Conservation (phyloP, 192 early-diverging fungal genomes). For the Rhizophlyctis rosea region DNA sequence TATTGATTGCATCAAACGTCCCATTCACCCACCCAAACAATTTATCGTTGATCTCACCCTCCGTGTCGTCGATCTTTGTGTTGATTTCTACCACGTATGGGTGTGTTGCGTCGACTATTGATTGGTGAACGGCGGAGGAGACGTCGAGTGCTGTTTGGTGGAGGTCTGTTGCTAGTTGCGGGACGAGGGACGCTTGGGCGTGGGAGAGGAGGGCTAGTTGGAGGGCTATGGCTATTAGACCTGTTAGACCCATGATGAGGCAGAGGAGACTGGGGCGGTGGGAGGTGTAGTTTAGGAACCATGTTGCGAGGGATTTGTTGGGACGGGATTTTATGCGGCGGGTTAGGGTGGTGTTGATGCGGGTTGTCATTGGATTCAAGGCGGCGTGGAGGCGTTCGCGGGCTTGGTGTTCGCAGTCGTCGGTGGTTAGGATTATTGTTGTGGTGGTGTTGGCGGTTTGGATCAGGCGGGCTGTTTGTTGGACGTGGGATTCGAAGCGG, state of each 20-base stretch:
- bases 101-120: constrained; percentile 9
- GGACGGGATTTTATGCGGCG: constrained; percentile 18
- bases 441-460: constrained; percentile 2
- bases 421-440: background rate
- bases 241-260: constrained; percentile 14
- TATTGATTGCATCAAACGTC: constrained; percentile 37
- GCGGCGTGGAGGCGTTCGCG: background rate
- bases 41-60: constrained; percentile 7
- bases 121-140: background rate
- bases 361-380: background rate
- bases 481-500: constrained; percentile 12
- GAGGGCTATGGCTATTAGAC: constrained; percentile 7
- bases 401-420: background rate
- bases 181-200: background rate
- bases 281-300: constrained; percentile 26
- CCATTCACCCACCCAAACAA: constrained; percentile 29
- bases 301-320: background rate
- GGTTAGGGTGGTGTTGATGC: background rate
- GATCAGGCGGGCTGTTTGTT: constrained; percentile 1
- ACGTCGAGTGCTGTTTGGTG: constrained; percentile 3
- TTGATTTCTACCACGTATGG: constrained; percentile 16
- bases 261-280: constrained; percentile 19
- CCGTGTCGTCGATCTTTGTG: constrained; percentile 1
- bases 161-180: background rate
- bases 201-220: constrained; percentile 17